These are phyloP conservation scores for Gryganskiella cystojenkinii DNA, from an alignment of 192 early-diverging fungal species.

Conservation along the genomic window DNA sequence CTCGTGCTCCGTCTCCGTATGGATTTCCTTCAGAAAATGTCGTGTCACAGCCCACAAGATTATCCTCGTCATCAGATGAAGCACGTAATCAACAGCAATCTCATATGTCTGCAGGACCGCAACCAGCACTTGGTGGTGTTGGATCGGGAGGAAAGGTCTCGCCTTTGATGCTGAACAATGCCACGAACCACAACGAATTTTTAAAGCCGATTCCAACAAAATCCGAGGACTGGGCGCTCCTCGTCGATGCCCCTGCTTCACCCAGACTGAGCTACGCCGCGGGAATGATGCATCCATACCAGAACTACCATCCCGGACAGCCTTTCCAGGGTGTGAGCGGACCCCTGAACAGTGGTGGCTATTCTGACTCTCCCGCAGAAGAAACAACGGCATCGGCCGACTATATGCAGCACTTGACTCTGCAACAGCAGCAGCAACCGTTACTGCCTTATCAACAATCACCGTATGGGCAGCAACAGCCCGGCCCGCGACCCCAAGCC, in stretches of 20 bases:
- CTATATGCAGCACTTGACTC: slow-evolving; percentile 32
- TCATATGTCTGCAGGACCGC: slow-evolving; percentile 13
- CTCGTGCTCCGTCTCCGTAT: background rate
- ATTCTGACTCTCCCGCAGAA: slow-evolving; percentile 43
- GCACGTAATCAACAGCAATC: slow-evolving; percentile 8
- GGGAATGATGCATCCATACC: slow-evolving; percentile 1
- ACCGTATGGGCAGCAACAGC: background rate
- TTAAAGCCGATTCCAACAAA: slow-evolving; percentile 21
- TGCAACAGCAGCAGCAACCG: slow-evolving; percentile 2
- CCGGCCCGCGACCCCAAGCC: slow-evolving; percentile 2
- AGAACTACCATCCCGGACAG: background rate
- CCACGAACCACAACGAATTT: slow-evolving; percentile 5
- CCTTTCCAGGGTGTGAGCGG: background rate
- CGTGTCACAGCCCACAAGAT: background rate
- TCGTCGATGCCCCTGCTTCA: slow-evolving; percentile 29
- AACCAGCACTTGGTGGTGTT: background rate
- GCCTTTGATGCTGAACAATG: slow-evolving; percentile 6
- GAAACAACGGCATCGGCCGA: slow-evolving; percentile 10
- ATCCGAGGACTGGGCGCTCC: slow-evolving; percentile 39
- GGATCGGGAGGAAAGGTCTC: slow-evolving; percentile 11
- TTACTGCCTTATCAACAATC: background rate
- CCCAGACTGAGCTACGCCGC: background rate
- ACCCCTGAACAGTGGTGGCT: slow-evolving; percentile 1
- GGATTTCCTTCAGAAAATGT: background rate
- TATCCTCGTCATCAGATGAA: slow-evolving; percentile 18